Conservation (phyloP, 257 asterid species). For the Penstemon eatonii region DNA sequence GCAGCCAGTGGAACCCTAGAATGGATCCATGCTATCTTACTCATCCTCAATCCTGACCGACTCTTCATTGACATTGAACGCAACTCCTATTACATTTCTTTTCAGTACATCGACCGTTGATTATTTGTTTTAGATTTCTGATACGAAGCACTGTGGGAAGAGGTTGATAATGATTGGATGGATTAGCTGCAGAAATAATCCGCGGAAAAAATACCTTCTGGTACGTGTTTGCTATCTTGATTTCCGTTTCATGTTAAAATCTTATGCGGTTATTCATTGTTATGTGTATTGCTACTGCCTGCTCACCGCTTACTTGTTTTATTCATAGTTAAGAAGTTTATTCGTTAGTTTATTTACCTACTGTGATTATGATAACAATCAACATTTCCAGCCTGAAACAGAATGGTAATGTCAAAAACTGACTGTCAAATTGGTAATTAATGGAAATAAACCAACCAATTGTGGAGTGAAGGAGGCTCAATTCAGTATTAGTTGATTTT, state of each 20-base stretch:
- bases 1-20: conserved; percentile 63
- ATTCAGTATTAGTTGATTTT: too few relatives aligned
- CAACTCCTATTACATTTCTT: conserved; percentile 2
- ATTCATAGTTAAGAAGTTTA: too few relatives aligned
- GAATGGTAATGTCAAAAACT: too few relatives aligned
- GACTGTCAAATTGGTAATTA: too few relatives aligned
- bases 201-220: conserved; percentile 66
- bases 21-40: conserved; percentile 72
- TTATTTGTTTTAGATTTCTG: conserved; percentile 14
- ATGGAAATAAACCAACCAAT: too few relatives aligned
- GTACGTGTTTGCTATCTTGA: conserved; percentile 26
- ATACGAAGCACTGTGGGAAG: conserved; percentile 84
- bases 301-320: too few relatives aligned
- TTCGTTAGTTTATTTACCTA: too few relatives aligned
- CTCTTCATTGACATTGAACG: conserved; percentile 77
- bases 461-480: too few relatives aligned
- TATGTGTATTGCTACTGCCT: too few relatives aligned
- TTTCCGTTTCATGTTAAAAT: background rate
- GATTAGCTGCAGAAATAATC: conserved; percentile 68
- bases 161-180: conserved; percentile 81
- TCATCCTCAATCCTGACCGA: conserved; percentile 62
- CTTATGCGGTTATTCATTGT: conserved; percentile 10
- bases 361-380: too few relatives aligned
- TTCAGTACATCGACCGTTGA: background rate
- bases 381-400: too few relatives aligned